Evolutionary conservation across 2,329 filamentous ascomycete genomes (phyloP).

Genomic region (Dothiorella sarmentorum): DNA sequence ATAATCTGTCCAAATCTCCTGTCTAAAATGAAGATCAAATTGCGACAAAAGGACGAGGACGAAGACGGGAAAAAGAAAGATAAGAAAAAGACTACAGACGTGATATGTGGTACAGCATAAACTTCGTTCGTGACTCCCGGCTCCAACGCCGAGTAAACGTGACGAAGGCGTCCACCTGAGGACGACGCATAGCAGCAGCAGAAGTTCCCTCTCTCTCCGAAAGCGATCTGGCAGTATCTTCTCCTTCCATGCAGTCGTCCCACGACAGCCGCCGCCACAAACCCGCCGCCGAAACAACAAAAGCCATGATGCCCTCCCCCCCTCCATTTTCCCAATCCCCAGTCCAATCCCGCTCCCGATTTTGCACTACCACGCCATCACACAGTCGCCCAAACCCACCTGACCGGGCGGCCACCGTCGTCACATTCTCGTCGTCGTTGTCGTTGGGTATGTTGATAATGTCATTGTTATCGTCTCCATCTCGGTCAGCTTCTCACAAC

Average conservation of each 20-base stretch:
- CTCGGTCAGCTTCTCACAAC: conserved; percentile 15
- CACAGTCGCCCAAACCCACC: conserved; percentile 7
- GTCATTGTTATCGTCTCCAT: conserved; percentile 2
- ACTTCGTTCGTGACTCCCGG: not conserved
- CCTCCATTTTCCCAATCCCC: not conserved
- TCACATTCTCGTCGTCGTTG: no score
- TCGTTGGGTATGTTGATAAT: conserved; percentile 11
- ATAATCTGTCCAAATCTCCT: no score
- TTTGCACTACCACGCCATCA: not conserved
- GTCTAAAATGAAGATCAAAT: not conserved
- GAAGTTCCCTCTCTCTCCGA: no score
- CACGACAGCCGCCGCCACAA: not conserved
- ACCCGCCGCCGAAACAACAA: not conserved
- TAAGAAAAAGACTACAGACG: conserved; percentile 1
- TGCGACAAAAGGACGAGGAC: not conserved
- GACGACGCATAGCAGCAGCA: no score
- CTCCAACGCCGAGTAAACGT: not conserved
- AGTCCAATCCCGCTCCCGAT: not conserved
- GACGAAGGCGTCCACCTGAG: not conserved
- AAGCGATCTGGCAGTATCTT: no score
- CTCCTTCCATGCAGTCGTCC: no score
- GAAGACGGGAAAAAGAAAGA: conserved; percentile 2
- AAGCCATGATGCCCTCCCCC: conserved; percentile 1
- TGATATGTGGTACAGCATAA: conserved; percentile 11
- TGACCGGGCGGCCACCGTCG: conserved; percentile 4